phyloP scores from a whole-genome alignment of 139 green algal genomes.

The Tetradesmus obliquus region DNA sequence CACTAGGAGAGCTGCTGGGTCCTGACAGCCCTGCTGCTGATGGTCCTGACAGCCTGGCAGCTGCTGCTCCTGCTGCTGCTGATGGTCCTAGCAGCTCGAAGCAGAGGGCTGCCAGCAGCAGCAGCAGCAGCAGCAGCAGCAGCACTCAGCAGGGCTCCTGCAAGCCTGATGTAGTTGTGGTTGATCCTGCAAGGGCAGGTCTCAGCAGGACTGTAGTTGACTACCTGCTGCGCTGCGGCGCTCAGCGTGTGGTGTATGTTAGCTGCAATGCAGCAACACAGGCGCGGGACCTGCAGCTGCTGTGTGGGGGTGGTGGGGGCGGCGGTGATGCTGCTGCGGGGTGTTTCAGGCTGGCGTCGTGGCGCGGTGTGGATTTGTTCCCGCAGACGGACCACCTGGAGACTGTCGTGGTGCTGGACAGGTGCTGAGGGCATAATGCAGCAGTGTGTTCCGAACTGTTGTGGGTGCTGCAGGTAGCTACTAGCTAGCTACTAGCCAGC shows the following conservation, averaged over 20 bases:
- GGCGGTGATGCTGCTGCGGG: background rate
- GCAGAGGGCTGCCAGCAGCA: background rate
- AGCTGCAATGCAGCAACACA: constrained; percentile 85
- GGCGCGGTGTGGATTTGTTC: constrained; percentile 80
- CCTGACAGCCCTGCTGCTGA: background rate
- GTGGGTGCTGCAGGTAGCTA: no score
- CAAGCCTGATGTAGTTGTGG: constrained; percentile 63
- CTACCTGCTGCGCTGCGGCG: constrained; percentile 64
- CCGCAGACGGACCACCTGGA: constrained; percentile 85
- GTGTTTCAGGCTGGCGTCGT: constrained; percentile 59
- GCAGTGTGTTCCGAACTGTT: no score
- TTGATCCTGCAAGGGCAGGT: constrained; percentile 86
- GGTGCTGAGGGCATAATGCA: background rate
- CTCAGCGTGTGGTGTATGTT: constrained; percentile 89
- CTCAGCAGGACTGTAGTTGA: constrained; percentile 67
- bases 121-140: background rate
- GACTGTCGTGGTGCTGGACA: constrained; percentile 60
- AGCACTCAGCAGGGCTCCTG: background rate
- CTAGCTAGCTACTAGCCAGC: no score
- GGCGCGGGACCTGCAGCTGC: constrained; percentile 69
- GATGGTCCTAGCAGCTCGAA: constrained; percentile 10
- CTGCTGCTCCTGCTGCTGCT: constrained; percentile 18
- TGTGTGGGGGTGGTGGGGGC: constrained; percentile 43
- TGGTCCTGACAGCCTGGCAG: background rate
- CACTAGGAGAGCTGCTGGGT: background rate